Evolutionary conservation across 2,329 filamentous ascomycete species (phyloP), one percentile per base, ranked within the genome.

Genomic region (Pyrenophora graminea): DNA sequence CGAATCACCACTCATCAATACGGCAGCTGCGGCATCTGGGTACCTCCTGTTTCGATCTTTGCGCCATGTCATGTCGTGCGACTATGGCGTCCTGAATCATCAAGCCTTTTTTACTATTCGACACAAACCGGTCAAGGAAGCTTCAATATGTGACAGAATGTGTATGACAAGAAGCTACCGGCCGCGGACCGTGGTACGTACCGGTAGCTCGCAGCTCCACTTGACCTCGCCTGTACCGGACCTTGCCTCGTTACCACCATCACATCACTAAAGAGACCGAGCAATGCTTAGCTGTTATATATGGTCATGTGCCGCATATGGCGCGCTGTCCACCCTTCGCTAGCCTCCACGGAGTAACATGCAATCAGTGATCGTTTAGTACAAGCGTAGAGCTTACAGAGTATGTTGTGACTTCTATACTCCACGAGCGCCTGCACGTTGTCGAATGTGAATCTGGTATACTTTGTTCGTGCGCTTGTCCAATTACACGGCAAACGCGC

Each of bases 181-280:
- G 62, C 62, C 62, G 62, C 62, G 60, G 60, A 62, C 49, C 49
- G 31, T 44, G 48, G 45, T 47, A 38, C 18, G 6, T 44, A 15
- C 27, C 27, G 32, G 13, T 45, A 15, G 34, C 37, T 10, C 30
- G 33, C 30, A 40, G 39, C 39, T 52, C 36, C 31, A 21, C 19
- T 21, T 21, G 19, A 21, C 19, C 19, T 21, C 19, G 19, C 19
- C 19, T 21, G 19, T 21, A 21, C 19, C 19, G 19, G 19, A 21
- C 3, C 5, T 21, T 21, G 19, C 19, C 19, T 21, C 19, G 19
- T 23, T n/a, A 37, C 13, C 31, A 30, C 30, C 27, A 21, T 45
- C 30, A 36, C 30, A 38, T 43, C 19, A 38, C 33, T 39, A 17
- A 31, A 15, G 23, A 38, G 38, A 39, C 34, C n/a, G 13, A 31